Conservation (phyloP, 805 yeast species). For the Pachysolen tannophilus region DNA sequence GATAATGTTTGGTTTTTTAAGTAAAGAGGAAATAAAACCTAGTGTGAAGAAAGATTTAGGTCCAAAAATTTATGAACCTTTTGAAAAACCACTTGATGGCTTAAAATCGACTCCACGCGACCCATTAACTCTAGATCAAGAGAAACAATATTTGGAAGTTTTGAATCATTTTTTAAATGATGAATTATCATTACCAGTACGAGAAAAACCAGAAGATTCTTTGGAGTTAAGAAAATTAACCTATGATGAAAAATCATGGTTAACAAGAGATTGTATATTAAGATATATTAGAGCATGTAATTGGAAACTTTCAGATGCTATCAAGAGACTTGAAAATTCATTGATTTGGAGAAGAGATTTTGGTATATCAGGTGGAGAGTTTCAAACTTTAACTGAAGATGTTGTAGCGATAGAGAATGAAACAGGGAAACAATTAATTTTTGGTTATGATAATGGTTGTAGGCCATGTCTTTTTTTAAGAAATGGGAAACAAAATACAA, state of each 20-base stretch:
- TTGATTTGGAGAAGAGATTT: constrained; percentile 92
- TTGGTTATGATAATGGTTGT: constrained; percentile 84
- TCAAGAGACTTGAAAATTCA: constrained; percentile 66
- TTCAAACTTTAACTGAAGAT: constrained; percentile 46
- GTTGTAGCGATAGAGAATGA: constrained; percentile 62
- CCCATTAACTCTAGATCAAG: constrained; percentile 45
- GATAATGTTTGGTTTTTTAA: constrained; percentile 8
- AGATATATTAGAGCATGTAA: constrained; percentile 91
- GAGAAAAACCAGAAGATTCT: constrained; percentile 36
- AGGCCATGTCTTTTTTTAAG: constrained; percentile 90
- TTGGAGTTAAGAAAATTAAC: constrained; percentile 28
- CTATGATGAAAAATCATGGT: constrained; percentile 76
- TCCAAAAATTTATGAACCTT: constrained; percentile 7
- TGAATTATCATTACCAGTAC: constrained; percentile 38
- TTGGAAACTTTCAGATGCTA: constrained; percentile 72
- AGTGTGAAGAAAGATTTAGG: constrained; percentile 4
- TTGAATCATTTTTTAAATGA: constrained; percentile 52
- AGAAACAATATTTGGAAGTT: constrained; percentile 53
- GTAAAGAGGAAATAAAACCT: too few relatives aligned
- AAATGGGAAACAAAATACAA: constrained; percentile 95
- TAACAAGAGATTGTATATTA: constrained; percentile 83
- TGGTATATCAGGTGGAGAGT: constrained; percentile 48
- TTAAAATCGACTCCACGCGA: constrained; percentile 6
- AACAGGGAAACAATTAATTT: constrained; percentile 85
- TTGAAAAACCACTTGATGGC: constrained; percentile 4